phyloP scores from a whole-genome alignment of 305 asterid genomes.

The Caryopteris hybrid region DNA sequence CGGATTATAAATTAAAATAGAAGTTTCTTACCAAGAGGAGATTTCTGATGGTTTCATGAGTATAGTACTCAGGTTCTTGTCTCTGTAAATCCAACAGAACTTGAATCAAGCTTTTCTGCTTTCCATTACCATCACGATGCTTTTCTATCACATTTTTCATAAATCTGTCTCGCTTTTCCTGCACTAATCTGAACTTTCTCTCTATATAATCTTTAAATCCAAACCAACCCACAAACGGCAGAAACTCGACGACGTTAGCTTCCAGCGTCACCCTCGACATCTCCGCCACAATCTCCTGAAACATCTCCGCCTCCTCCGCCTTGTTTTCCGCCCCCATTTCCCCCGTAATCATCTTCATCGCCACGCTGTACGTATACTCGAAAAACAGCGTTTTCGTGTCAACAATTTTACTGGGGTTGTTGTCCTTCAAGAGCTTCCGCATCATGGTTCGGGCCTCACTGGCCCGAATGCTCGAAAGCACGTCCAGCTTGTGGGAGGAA shows the following conservation, averaged over 20 bases:
- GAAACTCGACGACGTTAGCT: conserved; percentile 29
- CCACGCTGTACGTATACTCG: conserved; percentile 22
- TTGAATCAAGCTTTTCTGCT: conserved; percentile 29
- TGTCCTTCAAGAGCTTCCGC: neutral
- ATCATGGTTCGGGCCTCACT: conserved; percentile 17
- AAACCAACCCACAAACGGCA: conserved; percentile 37
- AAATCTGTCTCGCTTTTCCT: conserved; percentile 33
- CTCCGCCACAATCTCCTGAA: conserved; percentile 28
- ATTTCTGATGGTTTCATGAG: conserved; percentile 44
- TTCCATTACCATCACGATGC: conserved; percentile 1
- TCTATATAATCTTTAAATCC: conserved; percentile 25
- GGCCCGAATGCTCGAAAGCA: conserved; percentile 16
- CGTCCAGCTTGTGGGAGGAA: conserved; percentile 16
- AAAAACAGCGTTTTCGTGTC: conserved; percentile 20
- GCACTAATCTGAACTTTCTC: conserved; percentile 24
- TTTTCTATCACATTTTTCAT: conserved; percentile 23
- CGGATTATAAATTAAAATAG: no score
- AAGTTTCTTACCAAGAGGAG: conserved; percentile 42
- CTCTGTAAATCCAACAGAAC: conserved; percentile 40
- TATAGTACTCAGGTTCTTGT: conserved; percentile 38
- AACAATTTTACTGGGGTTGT: neutral
- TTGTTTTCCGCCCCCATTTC: neutral
- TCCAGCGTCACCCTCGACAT: conserved; percentile 28
- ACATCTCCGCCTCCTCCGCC: conserved; percentile 28
- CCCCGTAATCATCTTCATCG: conserved; percentile 28